Percentiles rank a stretch among this genome's conserved stretches.
phyloP scores from a whole-genome alignment of 805 yeast species.

The Metschnikowia drakensbergensis region DNA sequence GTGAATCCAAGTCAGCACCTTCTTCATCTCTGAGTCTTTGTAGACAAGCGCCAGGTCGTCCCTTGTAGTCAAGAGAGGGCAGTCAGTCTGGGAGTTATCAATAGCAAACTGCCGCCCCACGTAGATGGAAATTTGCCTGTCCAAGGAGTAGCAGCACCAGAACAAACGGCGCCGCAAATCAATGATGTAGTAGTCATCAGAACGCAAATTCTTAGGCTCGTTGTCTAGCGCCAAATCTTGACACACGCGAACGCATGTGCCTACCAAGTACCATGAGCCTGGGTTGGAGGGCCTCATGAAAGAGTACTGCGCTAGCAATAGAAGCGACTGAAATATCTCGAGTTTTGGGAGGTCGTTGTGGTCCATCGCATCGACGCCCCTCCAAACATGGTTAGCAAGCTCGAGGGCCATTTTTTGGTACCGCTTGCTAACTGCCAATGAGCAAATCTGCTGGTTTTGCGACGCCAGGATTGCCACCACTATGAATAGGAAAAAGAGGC shows the following conservation, averaged over 20 bases:
- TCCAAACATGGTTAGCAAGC: constrained; percentile 14
- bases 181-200: constrained; percentile 3
- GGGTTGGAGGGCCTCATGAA: constrained; percentile 19
- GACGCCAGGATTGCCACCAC: constrained; percentile 18
- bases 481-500: constrained; percentile 16
- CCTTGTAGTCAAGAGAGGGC: constrained; percentile 5
- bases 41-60: constrained; percentile 8
- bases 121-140: constrained; percentile 11
- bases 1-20: neutral
- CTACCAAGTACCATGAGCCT: constrained; percentile 20
- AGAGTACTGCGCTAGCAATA: constrained; percentile 18
- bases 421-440: constrained; percentile 7
- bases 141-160: constrained; percentile 12
- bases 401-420: constrained; percentile 13
- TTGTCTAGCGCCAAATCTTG: constrained; percentile 17
- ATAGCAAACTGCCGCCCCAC: constrained; percentile 11
- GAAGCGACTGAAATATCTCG: constrained; percentile 17
- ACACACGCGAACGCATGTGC: constrained; percentile 16
- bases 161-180: constrained; percentile 11
- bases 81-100: constrained; percentile 7
- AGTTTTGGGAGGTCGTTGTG: constrained; percentile 8
- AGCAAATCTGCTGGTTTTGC: constrained; percentile 13
- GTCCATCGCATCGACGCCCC: neutral
- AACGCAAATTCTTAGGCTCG: constrained; percentile 5
- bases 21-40: neutral